Evolutionary conservation across 345 rosid genomes (phyloP).

Genomic region (Melaleuca quinquenervia): DNA sequence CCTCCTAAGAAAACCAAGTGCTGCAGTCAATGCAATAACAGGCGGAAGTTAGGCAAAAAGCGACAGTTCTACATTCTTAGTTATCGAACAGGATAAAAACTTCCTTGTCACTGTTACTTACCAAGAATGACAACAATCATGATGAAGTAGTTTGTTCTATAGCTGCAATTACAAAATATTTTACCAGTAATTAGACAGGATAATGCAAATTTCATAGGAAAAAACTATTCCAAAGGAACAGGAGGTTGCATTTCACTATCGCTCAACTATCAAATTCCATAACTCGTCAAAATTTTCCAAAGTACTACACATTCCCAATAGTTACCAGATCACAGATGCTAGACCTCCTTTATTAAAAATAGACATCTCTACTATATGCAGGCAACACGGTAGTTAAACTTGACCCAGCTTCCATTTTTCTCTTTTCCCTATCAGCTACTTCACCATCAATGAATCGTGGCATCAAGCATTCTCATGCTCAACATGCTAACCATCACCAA

Average conservation of each 20-base stretch:
- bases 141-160: constrained; percentile 90
- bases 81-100: background rate
- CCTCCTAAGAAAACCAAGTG: constrained; percentile 78
- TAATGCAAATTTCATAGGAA: background rate
- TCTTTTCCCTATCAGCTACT: background rate
- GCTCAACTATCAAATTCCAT: background rate
- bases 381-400: background rate
- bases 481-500: background rate
- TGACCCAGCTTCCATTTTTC: background rate
- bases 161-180: constrained; percentile 43
- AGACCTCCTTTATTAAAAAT: background rate
- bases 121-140: constrained; percentile 79
- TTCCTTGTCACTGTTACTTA: constrained; percentile 14
- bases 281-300: background rate
- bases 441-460: background rate
- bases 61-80: background rate
- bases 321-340: background rate
- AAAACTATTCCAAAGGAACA: background rate
- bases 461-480: background rate
- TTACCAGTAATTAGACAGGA: background rate
- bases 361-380: background rate
- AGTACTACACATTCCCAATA: background rate
- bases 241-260: background rate
- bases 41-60: background rate
- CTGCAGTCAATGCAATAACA: constrained; percentile 16